These are phyloP conservation scores for Persicaria tinctoria DNA, from an alignment of 148 eudicot genomes.

Conservation along the genomic window DNA sequence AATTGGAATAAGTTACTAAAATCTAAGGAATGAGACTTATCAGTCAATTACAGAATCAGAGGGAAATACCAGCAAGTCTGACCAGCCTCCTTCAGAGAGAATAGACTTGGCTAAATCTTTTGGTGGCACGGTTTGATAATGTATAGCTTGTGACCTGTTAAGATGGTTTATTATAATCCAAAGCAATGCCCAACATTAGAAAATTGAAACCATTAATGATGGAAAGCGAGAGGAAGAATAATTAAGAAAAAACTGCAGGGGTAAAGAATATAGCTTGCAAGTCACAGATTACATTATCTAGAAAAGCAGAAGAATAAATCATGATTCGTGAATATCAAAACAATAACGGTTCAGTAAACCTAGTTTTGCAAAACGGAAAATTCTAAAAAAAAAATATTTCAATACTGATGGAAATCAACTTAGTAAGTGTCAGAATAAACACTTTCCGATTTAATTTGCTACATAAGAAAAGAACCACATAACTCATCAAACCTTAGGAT, in stretches of 20 bases:
- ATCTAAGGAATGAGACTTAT: no score
- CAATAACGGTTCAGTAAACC: background rate
- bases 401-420: no score
- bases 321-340: background rate
- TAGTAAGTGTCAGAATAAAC: no score
- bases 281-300: background rate
- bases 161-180: background rate
- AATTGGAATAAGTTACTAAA: background rate
- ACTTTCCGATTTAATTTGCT: background rate
- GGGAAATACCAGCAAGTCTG: constrained; percentile 57
- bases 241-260: no score
- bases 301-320: background rate
- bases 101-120: constrained; percentile 72
- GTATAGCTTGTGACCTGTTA: constrained; percentile 40
- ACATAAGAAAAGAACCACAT: background rate
- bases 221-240: background rate
- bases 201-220: no score
- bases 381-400: no score
- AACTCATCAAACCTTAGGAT: background rate
- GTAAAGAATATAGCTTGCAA: no score
- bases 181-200: background rate
- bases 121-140: constrained; percentile 68
- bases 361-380: background rate
- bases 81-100: constrained; percentile 81
- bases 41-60: background rate